Conservation (phyloP, 2,329 filamentous ascomycete genomes). For the Xylariaceae sp. region DNA sequence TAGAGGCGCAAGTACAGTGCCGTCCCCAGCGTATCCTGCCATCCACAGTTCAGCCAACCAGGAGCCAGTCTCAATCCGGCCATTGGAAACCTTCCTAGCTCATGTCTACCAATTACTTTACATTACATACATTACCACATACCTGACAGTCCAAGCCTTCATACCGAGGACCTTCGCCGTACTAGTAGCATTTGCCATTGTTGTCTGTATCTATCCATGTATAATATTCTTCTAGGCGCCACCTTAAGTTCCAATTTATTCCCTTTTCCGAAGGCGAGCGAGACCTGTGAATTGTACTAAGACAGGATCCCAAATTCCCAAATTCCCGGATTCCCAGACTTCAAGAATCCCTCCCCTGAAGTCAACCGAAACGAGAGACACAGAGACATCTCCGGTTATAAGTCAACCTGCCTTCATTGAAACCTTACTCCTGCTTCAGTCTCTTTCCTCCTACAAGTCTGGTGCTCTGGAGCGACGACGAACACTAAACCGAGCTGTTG, state of each 20-base stretch:
- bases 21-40: too few relatives aligned
- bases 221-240: constrained; percentile 36
- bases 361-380: constrained; percentile 1
- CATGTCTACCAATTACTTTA: neutral
- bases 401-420: neutral
- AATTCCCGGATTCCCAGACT: too few relatives aligned
- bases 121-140: constrained; percentile 20
- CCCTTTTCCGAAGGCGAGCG: constrained; percentile 19
- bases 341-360: neutral
- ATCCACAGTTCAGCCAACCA: too few relatives aligned
- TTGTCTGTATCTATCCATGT: constrained; percentile 25
- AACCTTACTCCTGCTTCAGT: neutral
- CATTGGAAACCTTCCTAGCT: constrained; percentile 7
- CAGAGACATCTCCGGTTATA: constrained; percentile 4
- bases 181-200: constrained; percentile 29
- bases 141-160: constrained; percentile 25
- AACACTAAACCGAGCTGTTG: neutral
- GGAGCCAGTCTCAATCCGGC: constrained; percentile 23
- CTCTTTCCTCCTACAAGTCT: neutral
- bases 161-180: constrained; percentile 34
- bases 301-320: too few relatives aligned
- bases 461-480: neutral
- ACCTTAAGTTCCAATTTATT: constrained; percentile 31
- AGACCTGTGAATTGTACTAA: constrained; percentile 19
- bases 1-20: too few relatives aligned